Percentiles rank a stretch among this genome's conserved stretches.
phyloP scores from a whole-genome alignment of 2,329 filamentous ascomycete species.

The Rasamsonia emersonii region DNA sequence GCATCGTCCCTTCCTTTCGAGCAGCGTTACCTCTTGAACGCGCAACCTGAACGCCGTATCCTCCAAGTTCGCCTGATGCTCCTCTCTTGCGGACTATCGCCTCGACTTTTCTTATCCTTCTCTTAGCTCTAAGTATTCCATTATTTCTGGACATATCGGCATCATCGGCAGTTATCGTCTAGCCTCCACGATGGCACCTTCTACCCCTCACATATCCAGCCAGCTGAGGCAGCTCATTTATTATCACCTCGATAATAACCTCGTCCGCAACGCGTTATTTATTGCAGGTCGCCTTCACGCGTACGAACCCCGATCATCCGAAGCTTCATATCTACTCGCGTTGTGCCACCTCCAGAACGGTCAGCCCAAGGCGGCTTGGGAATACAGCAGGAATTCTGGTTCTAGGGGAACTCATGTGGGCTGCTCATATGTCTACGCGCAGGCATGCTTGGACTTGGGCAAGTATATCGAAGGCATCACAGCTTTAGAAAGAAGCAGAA shows the following conservation, averaged over 20 bases:
- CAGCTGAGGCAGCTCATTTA: slow-evolving; percentile 59
- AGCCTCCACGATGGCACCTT: slow-evolving; percentile 45
- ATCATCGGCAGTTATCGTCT: slow-evolving; percentile 1
- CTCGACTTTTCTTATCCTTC: background rate
- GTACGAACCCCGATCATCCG: slow-evolving; percentile 70
- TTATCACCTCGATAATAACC: slow-evolving; percentile 79
- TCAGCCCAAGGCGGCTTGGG: slow-evolving; percentile 76
- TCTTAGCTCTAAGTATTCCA: background rate
- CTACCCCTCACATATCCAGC: slow-evolving; percentile 45
- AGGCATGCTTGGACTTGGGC: slow-evolving; percentile 73
- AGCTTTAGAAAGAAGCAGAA: slow-evolving; percentile 72
- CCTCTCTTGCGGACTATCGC: background rate
- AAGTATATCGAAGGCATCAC: slow-evolving; percentile 71
- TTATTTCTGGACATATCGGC: background rate
- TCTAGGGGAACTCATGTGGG: slow-evolving; percentile 68
- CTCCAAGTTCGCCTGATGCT: no score
- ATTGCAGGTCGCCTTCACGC: slow-evolving; percentile 79
- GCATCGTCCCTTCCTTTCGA: no score
- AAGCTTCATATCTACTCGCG: slow-evolving; percentile 74
- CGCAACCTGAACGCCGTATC: slow-evolving; percentile 1
- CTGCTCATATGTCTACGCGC: slow-evolving; percentile 85
- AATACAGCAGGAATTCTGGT: slow-evolving; percentile 64
- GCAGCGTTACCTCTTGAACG: no score
- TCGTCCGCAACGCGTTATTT: slow-evolving; percentile 85
- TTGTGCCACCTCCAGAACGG: slow-evolving; percentile 77